Conservation (phyloP, 257 asterid species). For the Handroanthus guayacan region DNA sequence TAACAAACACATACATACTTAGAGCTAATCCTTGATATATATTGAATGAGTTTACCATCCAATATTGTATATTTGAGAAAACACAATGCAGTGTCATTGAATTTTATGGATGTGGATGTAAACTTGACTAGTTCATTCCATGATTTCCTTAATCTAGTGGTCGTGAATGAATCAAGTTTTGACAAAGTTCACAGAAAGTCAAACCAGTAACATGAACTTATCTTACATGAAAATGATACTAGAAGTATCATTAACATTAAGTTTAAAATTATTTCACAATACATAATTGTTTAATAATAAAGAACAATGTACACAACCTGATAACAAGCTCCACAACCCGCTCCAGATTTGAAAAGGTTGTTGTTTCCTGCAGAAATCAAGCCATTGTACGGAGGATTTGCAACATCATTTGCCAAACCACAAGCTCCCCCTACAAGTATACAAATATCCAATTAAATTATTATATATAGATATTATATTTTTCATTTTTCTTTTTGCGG, state of each 20-base stretch:
- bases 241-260: not conserved
- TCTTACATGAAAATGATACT: too few species aligned
- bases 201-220: too few species aligned
- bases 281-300: not conserved
- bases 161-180: too few species aligned
- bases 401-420: slow-evolving; percentile 45
- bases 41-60: too few species aligned
- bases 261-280: not conserved
- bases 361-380: slow-evolving; percentile 52
- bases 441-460: not conserved
- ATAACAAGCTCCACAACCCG: slow-evolving; percentile 59
- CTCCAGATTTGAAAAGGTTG: slow-evolving; percentile 37
- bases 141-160: too few species aligned
- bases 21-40: too few species aligned
- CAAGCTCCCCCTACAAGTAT: slow-evolving; percentile 50
- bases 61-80: too few species aligned
- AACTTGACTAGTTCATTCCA: too few species aligned
- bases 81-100: too few species aligned
- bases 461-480: not conserved
- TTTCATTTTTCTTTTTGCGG: not conserved
- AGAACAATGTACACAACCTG: slow-evolving; percentile 25
- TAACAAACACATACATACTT: not conserved
- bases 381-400: slow-evolving; percentile 35
- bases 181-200: too few species aligned
- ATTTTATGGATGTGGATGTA: too few species aligned